Evolutionary conservation across 192 early-diverging fungal genomes (phyloP).

Genomic region (Rhizophagus clarus): DNA sequence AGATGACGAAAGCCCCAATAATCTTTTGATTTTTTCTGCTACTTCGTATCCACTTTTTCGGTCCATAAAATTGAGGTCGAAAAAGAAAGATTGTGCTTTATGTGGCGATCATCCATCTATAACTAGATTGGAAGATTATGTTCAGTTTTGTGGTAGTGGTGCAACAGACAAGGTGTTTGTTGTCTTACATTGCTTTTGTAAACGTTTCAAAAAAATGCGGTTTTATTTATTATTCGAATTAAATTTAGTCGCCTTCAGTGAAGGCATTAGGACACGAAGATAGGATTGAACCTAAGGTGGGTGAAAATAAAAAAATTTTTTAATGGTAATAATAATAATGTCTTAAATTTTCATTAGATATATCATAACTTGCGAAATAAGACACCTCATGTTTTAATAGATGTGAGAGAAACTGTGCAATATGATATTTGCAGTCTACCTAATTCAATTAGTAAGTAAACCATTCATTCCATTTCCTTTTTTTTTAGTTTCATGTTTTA

Average conservation of each 20-base stretch:
- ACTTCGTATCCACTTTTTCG: constrained; percentile 70
- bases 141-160: constrained; percentile 84
- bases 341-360: constrained; percentile 38
- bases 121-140: constrained; percentile 86
- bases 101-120: constrained; percentile 87
- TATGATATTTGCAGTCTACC: constrained; percentile 83
- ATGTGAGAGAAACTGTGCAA: constrained; percentile 86
- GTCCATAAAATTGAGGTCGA: constrained; percentile 74
- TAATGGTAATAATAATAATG: constrained; percentile 44
- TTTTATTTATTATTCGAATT: background rate
- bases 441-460: constrained; percentile 57
- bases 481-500: background rate
- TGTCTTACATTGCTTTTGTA: constrained; percentile 28
- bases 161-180: constrained; percentile 70
- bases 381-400: constrained; percentile 76
- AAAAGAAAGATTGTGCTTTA: constrained; percentile 73
- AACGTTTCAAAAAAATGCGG: background rate
- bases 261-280: constrained; percentile 37
- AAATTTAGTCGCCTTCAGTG: constrained; percentile 4
- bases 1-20: constrained; percentile 53
- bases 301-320: constrained; percentile 34
- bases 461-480: background rate
- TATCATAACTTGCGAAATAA: constrained; percentile 51
- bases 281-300: background rate
- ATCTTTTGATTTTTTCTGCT: constrained; percentile 83